These are phyloP conservation scores for Chimonanthus praecox DNA, from an alignment of 164 flowering plant genomes.

Conservation along the genomic window DNA sequence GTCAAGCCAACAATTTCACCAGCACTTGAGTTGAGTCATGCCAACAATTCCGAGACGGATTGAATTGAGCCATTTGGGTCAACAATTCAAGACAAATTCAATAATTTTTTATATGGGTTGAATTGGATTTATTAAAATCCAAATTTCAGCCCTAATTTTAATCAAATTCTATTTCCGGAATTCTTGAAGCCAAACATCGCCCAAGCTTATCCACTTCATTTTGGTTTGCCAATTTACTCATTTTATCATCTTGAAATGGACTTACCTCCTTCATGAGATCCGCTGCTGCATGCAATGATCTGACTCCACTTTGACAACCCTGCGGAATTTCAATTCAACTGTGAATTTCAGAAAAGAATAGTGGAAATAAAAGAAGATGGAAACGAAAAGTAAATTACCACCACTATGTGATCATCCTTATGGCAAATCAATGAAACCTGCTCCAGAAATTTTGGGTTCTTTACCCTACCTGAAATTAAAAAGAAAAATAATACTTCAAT, in stretches of 20 bases:
- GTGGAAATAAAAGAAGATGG: not conserved
- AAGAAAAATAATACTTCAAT: not conserved
- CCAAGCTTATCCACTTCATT: no score
- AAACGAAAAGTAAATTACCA: slow-evolving; percentile 39
- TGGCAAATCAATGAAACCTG: slow-evolving; percentile 49
- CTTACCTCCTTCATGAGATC: slow-evolving; percentile 63
- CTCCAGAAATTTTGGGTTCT: slow-evolving; percentile 62
- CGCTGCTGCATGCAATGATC: slow-evolving; percentile 56
- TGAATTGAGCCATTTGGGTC: no score
- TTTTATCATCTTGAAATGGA: not conserved
- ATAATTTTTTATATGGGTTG: no score
- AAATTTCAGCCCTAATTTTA: no score
- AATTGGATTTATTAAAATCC: no score
- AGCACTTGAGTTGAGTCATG: no score
- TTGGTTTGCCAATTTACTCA: no score
- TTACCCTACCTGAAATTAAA: slow-evolving; percentile 63
- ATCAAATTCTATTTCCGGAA: no score
- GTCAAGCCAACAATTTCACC: no score
- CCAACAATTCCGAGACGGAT: no score
- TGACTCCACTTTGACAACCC: slow-evolving; percentile 81
- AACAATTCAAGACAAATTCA: no score
- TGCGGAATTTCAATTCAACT: slow-evolving; percentile 14
- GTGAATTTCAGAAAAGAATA: not conserved
- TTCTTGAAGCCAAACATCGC: no score
- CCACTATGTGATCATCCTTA: slow-evolving; percentile 59